These are phyloP conservation scores for Trichoderma sp. DNA, from an alignment of 2,329 filamentous ascomycete genomes.

Conservation along the genomic window DNA sequence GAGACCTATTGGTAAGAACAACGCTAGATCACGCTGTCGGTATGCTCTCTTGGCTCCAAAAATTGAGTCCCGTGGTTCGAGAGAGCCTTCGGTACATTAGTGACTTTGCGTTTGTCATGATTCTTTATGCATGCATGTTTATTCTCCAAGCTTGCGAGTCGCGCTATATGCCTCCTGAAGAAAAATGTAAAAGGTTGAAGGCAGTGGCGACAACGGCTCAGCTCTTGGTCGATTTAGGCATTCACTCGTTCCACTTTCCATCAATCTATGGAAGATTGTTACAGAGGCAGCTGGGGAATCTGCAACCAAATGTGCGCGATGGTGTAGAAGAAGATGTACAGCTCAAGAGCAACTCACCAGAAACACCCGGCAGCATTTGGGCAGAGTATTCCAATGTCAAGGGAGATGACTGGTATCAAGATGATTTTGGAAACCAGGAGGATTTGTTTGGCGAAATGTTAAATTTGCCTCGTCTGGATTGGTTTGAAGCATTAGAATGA, in stretches of 20 bases:
- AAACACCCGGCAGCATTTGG: background rate
- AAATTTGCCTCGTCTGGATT: background rate
- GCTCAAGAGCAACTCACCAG: background rate
- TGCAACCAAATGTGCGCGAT: background rate
- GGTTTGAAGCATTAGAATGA: background rate
- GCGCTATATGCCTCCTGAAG: fast-evolving
- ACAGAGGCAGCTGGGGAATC: background rate
- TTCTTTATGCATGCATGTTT: background rate
- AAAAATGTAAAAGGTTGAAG: background rate
- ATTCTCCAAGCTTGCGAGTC: background rate
- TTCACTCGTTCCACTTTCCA: background rate
- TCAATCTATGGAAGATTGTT: background rate
- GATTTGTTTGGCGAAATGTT: background rate
- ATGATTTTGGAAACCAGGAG: background rate
- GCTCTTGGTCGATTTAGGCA: background rate
- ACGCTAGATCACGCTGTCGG: background rate
- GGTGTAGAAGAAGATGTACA: background rate
- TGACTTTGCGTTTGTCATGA: background rate
- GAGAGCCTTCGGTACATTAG: background rate
- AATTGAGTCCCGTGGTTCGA: background rate
- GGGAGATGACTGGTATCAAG: background rate
- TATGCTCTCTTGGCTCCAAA: background rate
- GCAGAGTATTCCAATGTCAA: background rate
- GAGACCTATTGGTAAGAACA: background rate
- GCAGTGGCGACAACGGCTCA: background rate